Conservation (phyloP, 139 green algal genomes). For the Tetraselmis striata region DNA sequence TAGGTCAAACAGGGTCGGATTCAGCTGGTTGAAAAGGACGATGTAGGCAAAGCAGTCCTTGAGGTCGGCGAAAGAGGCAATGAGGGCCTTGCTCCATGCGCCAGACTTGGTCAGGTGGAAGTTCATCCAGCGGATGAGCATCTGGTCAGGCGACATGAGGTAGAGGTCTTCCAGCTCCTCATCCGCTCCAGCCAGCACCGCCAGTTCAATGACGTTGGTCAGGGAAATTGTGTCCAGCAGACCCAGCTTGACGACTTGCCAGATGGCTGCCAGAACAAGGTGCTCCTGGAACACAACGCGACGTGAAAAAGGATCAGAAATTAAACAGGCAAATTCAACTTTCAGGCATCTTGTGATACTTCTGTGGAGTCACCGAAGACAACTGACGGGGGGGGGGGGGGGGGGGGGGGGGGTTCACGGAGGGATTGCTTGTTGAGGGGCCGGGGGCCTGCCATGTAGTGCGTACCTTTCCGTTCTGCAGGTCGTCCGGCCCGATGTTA, state of each 20-base stretch:
- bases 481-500: slow-evolving; percentile 22
- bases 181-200: slow-evolving; percentile 11
- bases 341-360: neutral
- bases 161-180: slow-evolving; percentile 23
- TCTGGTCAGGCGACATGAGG: slow-evolving; percentile 13
- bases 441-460: too few relatives aligned
- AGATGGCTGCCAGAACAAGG: slow-evolving; percentile 23
- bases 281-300: slow-evolving; percentile 10
- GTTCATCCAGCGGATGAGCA: slow-evolving; percentile 34
- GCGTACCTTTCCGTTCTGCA: slow-evolving; percentile 14
- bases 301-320: neutral
- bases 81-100: slow-evolving; percentile 7
- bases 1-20: slow-evolving; percentile 14
- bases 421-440: too few relatives aligned
- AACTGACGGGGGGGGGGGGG: too few relatives aligned
- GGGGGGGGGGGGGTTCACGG: too few relatives aligned
- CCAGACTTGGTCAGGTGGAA: slow-evolving; percentile 19
- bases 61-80: slow-evolving; percentile 19
- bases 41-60: slow-evolving; percentile 16
- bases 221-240: slow-evolving; percentile 20
- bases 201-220: slow-evolving; percentile 15
- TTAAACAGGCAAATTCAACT: neutral
- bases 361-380: neutral
- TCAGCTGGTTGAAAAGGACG: slow-evolving; percentile 20
- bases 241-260: slow-evolving; percentile 28